A percentile compares a stretch with the other conserved stretches of the same genome.
Evolutionary conservation across 2,329 filamentous ascomycete species (phyloP).

Genomic region (Phyllosticta citriasiana): DNA sequence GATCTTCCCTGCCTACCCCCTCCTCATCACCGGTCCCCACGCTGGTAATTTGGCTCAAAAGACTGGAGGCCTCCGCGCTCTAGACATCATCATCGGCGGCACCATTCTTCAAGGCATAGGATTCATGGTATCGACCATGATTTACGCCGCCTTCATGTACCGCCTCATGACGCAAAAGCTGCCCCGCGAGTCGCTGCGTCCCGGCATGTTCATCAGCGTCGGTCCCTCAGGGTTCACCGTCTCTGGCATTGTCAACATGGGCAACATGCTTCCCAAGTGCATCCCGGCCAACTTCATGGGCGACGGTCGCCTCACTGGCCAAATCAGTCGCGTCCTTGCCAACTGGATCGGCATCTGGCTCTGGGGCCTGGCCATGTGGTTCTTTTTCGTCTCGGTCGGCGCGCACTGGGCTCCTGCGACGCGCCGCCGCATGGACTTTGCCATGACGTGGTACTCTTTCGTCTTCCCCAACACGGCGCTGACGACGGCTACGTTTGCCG

Average conservation of each 20-base stretch:
- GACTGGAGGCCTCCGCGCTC: conserved; percentile 28
- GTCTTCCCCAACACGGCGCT: conserved; percentile 72
- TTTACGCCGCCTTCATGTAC: conserved; percentile 76
- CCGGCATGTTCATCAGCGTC: conserved; percentile 78
- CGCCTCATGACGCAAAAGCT: conserved; percentile 82
- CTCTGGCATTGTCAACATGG: conserved; percentile 50
- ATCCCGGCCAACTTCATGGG: conserved; percentile 48
- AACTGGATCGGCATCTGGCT: conserved; percentile 67
- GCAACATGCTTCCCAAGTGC: conserved; percentile 37
- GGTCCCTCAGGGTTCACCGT: conserved; percentile 65
- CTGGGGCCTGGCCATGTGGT: conserved; percentile 75
- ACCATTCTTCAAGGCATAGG: conserved; percentile 54
- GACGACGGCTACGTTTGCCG: conserved; percentile 60
- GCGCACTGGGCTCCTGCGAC: conserved; percentile 60
- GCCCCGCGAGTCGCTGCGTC: conserved; percentile 62
- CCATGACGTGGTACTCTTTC: conserved; percentile 81
- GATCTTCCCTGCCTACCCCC: conserved; percentile 79
- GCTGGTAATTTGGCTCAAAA: conserved; percentile 49
- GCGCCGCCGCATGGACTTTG: conserved; percentile 56
- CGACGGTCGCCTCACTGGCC: conserved; percentile 43
- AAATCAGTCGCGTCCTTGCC: conserved; percentile 44
- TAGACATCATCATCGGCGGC: conserved; percentile 50
- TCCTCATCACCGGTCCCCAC: conserved; percentile 66
- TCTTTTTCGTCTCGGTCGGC: conserved; percentile 70
- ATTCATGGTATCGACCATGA: conserved; percentile 61